Evolutionary conservation across 2,329 filamentous ascomycete genomes (phyloP).

Genomic region (Sporothrix pseudoabietina): DNA sequence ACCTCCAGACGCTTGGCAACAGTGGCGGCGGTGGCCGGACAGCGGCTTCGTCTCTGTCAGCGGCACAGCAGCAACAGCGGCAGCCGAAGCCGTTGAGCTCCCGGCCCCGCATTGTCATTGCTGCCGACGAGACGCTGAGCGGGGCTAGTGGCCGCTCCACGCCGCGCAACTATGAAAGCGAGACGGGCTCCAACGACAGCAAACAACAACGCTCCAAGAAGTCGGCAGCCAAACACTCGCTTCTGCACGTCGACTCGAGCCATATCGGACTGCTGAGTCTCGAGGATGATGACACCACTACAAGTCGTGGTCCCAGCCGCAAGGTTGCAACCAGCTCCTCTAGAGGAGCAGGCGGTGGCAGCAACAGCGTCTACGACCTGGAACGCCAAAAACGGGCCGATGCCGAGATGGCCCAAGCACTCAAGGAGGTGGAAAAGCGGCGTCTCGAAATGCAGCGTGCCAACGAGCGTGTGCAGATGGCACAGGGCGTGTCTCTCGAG

Average conservation of each 20-base stretch:
- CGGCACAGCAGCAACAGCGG: conserved; percentile 12
- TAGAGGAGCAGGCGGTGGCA: conserved; percentile 8
- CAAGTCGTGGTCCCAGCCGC: conserved; percentile 23
- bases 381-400: conserved; percentile 75
- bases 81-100: conserved; percentile 41
- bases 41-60: conserved; percentile 39
- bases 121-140: conserved; percentile 72
- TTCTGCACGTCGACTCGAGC: conserved; percentile 86
- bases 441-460: conserved; percentile 86
- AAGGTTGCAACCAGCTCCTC: conserved; percentile 29
- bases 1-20: conserved; percentile 62
- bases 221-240: conserved; percentile 54
- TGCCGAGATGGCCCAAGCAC: conserved; percentile 82
- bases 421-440: conserved; percentile 84
- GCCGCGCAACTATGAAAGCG: conserved; percentile 56
- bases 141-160: conserved; percentile 44
- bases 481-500: conserved; percentile 67
- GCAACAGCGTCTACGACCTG: conserved; percentile 52
- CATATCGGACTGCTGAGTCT: conserved; percentile 74
- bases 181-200: conserved; percentile 50
- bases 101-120: conserved; percentile 66
- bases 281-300: conserved; percentile 50
- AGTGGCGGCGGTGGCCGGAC: conserved; percentile 30
- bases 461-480: conserved; percentile 72
- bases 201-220: conserved; percentile 50